These are phyloP conservation scores for Harrya chromipes DNA, from an alignment of 768 basidiomycete species.

Conservation along the genomic window DNA sequence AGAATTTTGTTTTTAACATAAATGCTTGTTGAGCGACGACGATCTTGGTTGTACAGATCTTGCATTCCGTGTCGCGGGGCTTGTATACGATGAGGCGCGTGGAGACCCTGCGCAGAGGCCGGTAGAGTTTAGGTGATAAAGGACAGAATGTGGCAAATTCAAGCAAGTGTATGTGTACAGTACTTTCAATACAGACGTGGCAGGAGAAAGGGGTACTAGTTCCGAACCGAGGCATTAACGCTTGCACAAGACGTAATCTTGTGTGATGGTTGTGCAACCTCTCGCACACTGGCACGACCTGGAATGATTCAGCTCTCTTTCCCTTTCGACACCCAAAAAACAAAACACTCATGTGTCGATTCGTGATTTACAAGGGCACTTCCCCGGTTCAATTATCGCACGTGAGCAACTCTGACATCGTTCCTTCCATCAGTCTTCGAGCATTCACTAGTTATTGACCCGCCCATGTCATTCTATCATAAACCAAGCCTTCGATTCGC, in stretches of 20 bases:
- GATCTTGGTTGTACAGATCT: conserved; percentile 52
- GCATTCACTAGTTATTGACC: conserved; percentile 66
- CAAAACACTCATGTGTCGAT: conserved; percentile 64
- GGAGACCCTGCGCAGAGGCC: conserved; percentile 78
- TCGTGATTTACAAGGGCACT: conserved; percentile 94
- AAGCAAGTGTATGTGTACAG: neutral
- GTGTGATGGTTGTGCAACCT: conserved; percentile 10
- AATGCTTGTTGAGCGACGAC: neutral
- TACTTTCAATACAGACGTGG: neutral
- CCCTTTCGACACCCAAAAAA: neutral
- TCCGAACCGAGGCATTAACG: neutral
- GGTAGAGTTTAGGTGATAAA: conserved; percentile 66
- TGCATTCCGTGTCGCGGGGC: conserved; percentile 78
- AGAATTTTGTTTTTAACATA: conserved; percentile 1
- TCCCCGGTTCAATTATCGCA: conserved; percentile 90
- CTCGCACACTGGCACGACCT: neutral
- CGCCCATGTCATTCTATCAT: conserved; percentile 94
- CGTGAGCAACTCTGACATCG: conserved; percentile 38
- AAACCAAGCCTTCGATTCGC: conserved; percentile 94
- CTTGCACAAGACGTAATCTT: conserved; percentile 21
- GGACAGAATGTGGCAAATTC: neutral
- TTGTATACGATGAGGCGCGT: conserved; percentile 80
- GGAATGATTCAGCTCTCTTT: neutral
- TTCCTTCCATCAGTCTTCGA: neutral
- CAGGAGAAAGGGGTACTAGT: neutral